A percentile compares a stretch with the other conserved stretches of the same genome.
These are phyloP conservation scores for Litsea cubeba DNA, from an alignment of 164 flowering plant species.

Conservation along the genomic window DNA sequence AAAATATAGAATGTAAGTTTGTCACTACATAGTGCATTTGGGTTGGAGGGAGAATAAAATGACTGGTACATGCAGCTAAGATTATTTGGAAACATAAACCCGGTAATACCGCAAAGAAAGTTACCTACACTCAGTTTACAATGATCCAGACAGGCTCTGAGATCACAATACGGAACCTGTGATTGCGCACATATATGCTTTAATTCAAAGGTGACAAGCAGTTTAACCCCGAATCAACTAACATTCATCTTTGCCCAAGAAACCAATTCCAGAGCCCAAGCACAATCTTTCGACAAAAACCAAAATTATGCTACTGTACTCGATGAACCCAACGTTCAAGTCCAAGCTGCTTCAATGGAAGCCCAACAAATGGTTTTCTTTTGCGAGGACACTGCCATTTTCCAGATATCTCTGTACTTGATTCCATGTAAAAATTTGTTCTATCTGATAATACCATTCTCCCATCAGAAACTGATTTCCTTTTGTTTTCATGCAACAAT, in stretches of 20 bases:
- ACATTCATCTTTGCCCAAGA: not conserved
- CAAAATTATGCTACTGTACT: slow-evolving; percentile 6
- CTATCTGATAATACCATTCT: slow-evolving; percentile 36
- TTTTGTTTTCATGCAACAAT: slow-evolving; percentile 3
- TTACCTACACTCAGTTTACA: no score
- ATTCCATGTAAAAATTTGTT: slow-evolving; percentile 25
- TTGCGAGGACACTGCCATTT: slow-evolving; percentile 79
- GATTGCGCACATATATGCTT: not conserved
- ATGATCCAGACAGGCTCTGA: no score
- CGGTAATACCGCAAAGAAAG: no score
- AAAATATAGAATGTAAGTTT: no score
- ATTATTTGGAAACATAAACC: no score
- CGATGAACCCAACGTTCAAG: slow-evolving; percentile 64
- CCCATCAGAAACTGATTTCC: not conserved
- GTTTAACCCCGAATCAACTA: not conserved
- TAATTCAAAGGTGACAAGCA: not conserved
- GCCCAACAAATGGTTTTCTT: slow-evolving; percentile 52
- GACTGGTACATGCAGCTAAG: no score
- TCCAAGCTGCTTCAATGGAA: slow-evolving; percentile 77
- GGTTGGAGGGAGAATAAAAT: no score
- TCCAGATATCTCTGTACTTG: slow-evolving; percentile 31
- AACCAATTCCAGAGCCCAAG: not conserved
- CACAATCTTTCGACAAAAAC: not conserved
- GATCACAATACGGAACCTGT: not conserved
- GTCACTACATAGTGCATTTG: no score